Evolutionary conservation across 306 rosid genomes (phyloP), one percentile per base, ranked within the genome.

Genomic region (Abrus precatorius): DNA sequence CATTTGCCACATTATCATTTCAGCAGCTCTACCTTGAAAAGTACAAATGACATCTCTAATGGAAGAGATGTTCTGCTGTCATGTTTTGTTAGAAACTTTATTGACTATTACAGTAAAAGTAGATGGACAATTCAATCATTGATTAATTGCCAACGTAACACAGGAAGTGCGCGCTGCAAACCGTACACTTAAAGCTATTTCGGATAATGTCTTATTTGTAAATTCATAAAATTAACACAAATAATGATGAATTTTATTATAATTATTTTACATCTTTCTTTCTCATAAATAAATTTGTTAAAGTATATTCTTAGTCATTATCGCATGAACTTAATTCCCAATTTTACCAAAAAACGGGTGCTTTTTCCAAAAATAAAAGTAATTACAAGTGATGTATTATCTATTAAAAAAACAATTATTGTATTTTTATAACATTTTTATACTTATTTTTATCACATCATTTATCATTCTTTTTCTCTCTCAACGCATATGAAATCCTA

Each of bases 1-100:
- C 12, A 14, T 36, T 82, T 82, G 81, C 72, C 59, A 61, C 77
- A 75, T 50, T 68, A 68, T 48, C 27, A 29, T 65, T 45, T 64
- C 33, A 69, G 20, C 45, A 64, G 43, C 64, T 52, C 78, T 32
- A 33, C 32, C 48, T 53, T 60, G 2, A 74, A 75, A 82, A n/a
- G 81, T 82, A 20, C 57, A 34, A 81, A n/a, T 28, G 34, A 55
- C 75, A 56, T 50, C 6, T 33, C 61, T 47, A 12, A 38, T 27
- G 65, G 57, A 80, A 63, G 20, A 36, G 68, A 11, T 49, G 74
- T 64, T 57, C n/a, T 10, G 38, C 14, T 81, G 70, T 81, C 80
- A 59, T 45, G 80, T 73, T 72, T 29, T 74, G 44, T 14, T 7
- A 40, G 43, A 50, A 8, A 49, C 52, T 75, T 69, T 76, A 63